Percentiles rank a stretch among this genome's conserved stretches.
These are phyloP conservation scores for Torulaspora indica DNA, from an alignment of 805 yeast genomes.

Conservation along the genomic window DNA sequence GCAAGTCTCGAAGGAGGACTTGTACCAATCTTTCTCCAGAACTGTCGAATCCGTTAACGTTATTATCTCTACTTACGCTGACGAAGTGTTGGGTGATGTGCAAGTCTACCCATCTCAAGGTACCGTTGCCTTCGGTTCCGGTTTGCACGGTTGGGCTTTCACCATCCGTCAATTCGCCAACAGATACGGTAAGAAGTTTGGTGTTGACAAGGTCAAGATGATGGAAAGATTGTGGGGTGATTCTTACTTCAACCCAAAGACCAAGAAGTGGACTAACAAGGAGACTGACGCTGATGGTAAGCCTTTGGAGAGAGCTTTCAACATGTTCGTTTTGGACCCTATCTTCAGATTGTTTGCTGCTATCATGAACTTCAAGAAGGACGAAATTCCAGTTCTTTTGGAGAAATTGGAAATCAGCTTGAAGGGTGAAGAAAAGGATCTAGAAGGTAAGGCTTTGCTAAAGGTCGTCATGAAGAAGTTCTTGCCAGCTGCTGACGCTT, in stretches of 20 bases:
- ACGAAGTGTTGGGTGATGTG: constrained; percentile 84
- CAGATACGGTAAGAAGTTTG: constrained; percentile 98
- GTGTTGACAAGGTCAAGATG: constrained; percentile 97
- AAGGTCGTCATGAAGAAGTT: constrained; percentile 99
- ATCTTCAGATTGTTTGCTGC: constrained; percentile 95
- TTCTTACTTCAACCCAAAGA: constrained; percentile 99
- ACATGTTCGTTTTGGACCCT: constrained; percentile 98
- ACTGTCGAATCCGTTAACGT: constrained; percentile 99
- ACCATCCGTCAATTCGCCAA: constrained; percentile 97
- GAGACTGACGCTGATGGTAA: constrained; percentile 94
- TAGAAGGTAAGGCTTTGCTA: constrained; percentile 97
- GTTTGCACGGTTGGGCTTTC: constrained; percentile 99
- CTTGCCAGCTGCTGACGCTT: constrained; percentile 99
- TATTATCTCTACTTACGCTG: constrained; percentile 92
- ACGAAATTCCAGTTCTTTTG: constrained; percentile 84
- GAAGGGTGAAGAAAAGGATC: constrained; percentile 95
- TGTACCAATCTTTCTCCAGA: constrained; percentile 97
- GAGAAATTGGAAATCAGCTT: constrained; percentile 90
- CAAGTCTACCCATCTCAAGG: constrained; percentile 99
- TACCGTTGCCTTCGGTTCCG: constrained; percentile 99
- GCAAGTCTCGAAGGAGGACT: constrained; percentile 98
- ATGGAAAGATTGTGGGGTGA: constrained; percentile 99
- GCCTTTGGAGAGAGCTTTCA: constrained; percentile 97
- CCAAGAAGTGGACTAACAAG: constrained; percentile 98
- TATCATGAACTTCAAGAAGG: constrained; percentile 99